Conservation (phyloP, 805 yeast species). For the Yarrowia divulgata region DNA sequence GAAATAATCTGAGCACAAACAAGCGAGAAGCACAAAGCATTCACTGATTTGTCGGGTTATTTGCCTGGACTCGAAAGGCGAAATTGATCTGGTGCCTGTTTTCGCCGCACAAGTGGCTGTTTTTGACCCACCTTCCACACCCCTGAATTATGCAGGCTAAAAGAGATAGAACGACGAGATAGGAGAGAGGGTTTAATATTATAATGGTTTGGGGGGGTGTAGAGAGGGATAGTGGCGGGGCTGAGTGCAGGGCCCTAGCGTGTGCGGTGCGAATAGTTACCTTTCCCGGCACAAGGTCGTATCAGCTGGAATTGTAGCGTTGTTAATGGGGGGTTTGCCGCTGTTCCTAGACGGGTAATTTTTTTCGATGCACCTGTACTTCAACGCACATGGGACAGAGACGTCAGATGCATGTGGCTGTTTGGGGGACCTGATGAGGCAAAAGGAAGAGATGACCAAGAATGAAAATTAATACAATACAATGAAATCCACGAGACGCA, state of each 20-base stretch:
- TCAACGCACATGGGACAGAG: background rate
- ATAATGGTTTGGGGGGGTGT: background rate
- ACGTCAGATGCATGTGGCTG: conserved; percentile 1
- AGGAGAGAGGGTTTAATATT: conserved; percentile 1
- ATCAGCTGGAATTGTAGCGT: no score
- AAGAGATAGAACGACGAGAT: background rate
- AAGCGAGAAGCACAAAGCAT: conserved; percentile 3
- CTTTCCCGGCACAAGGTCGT: no score
- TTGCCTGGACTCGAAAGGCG: no score
- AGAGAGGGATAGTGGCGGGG: background rate
- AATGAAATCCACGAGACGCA: background rate
- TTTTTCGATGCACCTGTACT: background rate
- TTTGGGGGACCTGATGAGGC: conserved; percentile 2
- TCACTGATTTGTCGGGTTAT: background rate
- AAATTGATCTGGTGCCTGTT: background rate
- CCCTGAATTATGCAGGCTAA: conserved; percentile 26
- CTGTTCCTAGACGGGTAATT: background rate
- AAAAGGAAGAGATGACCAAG: background rate
- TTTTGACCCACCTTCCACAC: conserved; percentile 1
- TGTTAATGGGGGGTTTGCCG: no score
- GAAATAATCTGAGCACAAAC: background rate
- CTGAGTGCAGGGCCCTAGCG: background rate
- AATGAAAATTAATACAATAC: background rate
- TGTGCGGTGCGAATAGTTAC: no score
- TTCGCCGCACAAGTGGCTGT: background rate